Percentiles rank a stretch among this genome's conserved stretches.
These are phyloP conservation scores for Talaromyces verruculosus DNA, from an alignment of 2,329 filamentous ascomycete species.

Conservation along the genomic window DNA sequence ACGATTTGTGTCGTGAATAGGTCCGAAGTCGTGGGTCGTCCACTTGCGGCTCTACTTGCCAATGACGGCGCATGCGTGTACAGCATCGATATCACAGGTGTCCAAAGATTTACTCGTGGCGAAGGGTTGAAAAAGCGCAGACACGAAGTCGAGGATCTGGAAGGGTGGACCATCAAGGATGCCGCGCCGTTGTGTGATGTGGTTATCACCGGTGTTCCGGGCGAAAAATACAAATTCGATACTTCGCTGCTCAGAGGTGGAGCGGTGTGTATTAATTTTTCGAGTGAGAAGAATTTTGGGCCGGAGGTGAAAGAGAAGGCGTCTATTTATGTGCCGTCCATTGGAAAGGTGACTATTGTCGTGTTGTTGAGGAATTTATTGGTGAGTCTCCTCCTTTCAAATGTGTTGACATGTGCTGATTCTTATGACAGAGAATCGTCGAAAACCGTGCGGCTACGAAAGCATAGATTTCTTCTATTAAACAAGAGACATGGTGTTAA, in stretches of 20 bases:
- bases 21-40: slow-evolving; percentile 91
- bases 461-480: not conserved
- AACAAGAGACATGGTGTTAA: not conserved
- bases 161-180: slow-evolving; percentile 74
- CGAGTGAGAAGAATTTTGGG: slow-evolving; percentile 90
- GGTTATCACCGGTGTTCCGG: slow-evolving; percentile 88
- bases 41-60: slow-evolving; percentile 85
- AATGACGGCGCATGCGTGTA: slow-evolving; percentile 97
- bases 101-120: slow-evolving; percentile 89
- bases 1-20: slow-evolving; percentile 96
- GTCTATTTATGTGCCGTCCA: slow-evolving; percentile 93
- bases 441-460: slow-evolving; percentile 15
- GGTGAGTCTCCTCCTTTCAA: slow-evolving; percentile 53
- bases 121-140: slow-evolving; percentile 79
- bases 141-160: slow-evolving; percentile 83
- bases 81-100: slow-evolving; percentile 86
- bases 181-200: slow-evolving; percentile 88
- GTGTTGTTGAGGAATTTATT: slow-evolving; percentile 85
- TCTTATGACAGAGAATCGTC: not conserved
- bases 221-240: slow-evolving; percentile 85
- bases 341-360: slow-evolving; percentile 96
- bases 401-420: not conserved
- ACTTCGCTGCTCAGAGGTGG: slow-evolving; percentile 80
- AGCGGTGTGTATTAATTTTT: slow-evolving; percentile 98
- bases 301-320: slow-evolving; percentile 91